Conservation (phyloP, 306 rosid genomes). For the Astragalus membranaceus region DNA sequence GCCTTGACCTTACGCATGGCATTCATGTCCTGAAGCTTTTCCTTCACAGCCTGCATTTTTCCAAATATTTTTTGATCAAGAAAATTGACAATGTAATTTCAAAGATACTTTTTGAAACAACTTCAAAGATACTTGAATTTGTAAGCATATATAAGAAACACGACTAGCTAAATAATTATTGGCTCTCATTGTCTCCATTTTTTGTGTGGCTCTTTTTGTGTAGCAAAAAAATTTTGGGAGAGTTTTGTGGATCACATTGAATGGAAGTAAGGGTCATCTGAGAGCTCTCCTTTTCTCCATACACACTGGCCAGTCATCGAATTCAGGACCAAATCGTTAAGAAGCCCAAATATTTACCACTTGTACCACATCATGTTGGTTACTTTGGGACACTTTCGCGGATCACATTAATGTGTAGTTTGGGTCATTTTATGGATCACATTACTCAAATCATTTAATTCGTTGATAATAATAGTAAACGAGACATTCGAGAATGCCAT, state of each 20-base stretch:
- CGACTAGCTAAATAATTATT: neutral
- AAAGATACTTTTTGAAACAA: neutral
- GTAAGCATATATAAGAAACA: neutral
- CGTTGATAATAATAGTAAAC: neutral
- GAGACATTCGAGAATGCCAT: neutral
- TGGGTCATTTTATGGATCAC: neutral
- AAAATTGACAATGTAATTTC: neutral
- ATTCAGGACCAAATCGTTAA: too few relatives aligned
- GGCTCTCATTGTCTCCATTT: conserved; percentile 4
- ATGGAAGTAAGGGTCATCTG: neutral
- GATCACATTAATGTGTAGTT: too few relatives aligned
- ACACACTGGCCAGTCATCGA: too few relatives aligned
- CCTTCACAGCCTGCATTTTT: conserved; percentile 72
- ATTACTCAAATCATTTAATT: neutral
- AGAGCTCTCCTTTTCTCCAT: too few relatives aligned
- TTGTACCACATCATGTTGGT: too few relatives aligned
- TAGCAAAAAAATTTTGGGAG: neutral
- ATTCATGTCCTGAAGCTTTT: conserved; percentile 45
- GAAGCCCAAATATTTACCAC: too few relatives aligned
- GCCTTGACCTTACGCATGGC: conserved; percentile 54
- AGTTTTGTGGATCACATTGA: conserved; percentile 1
- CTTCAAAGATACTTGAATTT: neutral
- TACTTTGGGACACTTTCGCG: too few relatives aligned
- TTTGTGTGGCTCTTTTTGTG: too few relatives aligned
- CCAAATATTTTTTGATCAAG: neutral